A percentile compares a stretch with the other conserved stretches of the same genome.
Evolutionary conservation across 2,329 filamentous ascomycete genomes (phyloP).

Genomic region (Alternaria arborescens): DNA sequence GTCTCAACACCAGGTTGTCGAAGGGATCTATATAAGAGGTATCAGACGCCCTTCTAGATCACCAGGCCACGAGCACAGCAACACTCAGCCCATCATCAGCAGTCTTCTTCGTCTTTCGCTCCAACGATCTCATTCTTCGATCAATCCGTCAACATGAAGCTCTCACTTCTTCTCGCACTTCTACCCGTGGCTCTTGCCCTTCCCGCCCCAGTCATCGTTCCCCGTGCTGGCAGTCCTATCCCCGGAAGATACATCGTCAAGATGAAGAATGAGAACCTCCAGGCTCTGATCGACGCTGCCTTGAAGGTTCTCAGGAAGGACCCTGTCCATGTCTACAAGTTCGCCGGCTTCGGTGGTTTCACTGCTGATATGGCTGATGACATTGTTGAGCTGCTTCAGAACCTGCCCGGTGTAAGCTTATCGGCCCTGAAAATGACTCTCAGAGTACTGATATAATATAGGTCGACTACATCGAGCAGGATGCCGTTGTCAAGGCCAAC

Average conservation of each 20-base stretch:
- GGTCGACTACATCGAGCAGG: conserved; percentile 53
- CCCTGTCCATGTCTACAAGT: conserved; percentile 48
- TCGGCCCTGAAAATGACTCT: not conserved
- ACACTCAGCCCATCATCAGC: conserved; percentile 31
- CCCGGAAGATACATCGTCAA: conserved; percentile 58
- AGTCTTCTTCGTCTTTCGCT: conserved; percentile 23
- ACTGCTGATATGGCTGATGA: conserved; percentile 47
- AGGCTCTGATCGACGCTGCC: conserved; percentile 38
- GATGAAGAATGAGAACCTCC: conserved; percentile 51
- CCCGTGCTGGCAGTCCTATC: conserved; percentile 49
- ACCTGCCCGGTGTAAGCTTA: conserved; percentile 39
- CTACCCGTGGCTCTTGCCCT: conserved; percentile 49
- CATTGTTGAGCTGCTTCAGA: conserved; percentile 39
- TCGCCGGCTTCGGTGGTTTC: conserved; percentile 53
- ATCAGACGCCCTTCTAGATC: conserved; percentile 16
- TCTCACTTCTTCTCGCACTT: conserved; percentile 49
- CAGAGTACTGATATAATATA: conserved; percentile 21
- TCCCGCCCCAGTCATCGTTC: conserved; percentile 51
- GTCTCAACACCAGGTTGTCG: conserved; percentile 12
- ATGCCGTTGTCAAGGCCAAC: conserved; percentile 47
- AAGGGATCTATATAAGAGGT: conserved; percentile 43
- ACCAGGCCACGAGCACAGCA: conserved; percentile 42
- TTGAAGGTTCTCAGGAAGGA: conserved; percentile 36
- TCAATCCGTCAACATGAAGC: conserved; percentile 49
- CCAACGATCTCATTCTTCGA: conserved; percentile 21